Evolutionary conservation across 495 filamentous ascomycete species (phyloP).

Genomic region (Aspergillus haitiensis): DNA sequence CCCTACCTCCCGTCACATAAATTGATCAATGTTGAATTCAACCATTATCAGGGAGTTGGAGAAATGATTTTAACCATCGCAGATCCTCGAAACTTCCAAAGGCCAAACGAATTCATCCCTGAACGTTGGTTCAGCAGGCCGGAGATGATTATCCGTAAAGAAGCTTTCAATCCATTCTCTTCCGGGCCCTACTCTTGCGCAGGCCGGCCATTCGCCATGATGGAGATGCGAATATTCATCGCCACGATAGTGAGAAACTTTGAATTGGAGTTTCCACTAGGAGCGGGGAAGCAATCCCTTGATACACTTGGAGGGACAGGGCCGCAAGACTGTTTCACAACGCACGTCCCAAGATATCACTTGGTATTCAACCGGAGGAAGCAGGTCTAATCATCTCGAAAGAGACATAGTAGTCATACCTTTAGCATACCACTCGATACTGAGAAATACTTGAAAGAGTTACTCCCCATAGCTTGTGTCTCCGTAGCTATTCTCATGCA

Average conservation of each 20-base stretch:
- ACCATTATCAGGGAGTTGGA: no score
- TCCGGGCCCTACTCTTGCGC: conserved; percentile 26
- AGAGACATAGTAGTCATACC: no score
- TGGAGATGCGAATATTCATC: conserved; percentile 36
- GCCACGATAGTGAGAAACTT: conserved; percentile 32
- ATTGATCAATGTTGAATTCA: not conserved
- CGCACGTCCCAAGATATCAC: conserved; percentile 17
- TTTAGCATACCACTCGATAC: no score
- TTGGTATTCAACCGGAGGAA: conserved; percentile 17
- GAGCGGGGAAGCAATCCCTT: conserved; percentile 12
- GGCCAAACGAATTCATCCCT: conserved; percentile 32
- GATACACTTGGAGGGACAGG: conserved; percentile 14
- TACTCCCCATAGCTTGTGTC: no score
- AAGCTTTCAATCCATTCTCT: conserved; percentile 35
- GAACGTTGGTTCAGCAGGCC: conserved; percentile 36
- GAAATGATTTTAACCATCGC: not conserved
- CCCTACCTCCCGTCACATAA: not conserved
- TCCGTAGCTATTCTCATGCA: no score
- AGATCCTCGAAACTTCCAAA: conserved; percentile 24
- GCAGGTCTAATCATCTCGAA: not conserved
- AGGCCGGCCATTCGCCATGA: conserved; percentile 37
- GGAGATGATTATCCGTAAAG: conserved; percentile 29
- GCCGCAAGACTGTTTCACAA: conserved; percentile 21
- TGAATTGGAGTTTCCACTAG: conserved; percentile 35
- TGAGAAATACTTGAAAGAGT: no score